Base-by-base conservation (phyloP, 192 early-diverging fungal genomes). In the Podila epigama region DNA sequence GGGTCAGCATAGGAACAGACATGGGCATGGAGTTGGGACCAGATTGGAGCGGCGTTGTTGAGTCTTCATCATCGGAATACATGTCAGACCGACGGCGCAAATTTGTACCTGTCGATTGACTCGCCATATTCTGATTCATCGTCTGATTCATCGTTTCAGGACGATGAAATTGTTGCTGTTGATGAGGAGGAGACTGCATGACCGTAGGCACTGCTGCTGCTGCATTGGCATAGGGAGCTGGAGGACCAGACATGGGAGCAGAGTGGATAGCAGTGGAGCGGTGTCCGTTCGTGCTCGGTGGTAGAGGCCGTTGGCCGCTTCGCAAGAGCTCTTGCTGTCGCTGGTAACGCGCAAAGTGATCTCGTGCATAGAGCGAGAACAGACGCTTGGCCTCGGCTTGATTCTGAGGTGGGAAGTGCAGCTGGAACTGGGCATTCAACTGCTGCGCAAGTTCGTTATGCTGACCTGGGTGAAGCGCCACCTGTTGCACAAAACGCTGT, bases 311-410 rank as follows among this genome's bases (percentile, higher is more conserved):
- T 16, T 48, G 25, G 27, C 58, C 65, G 13, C 42, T 68, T 12
- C 66, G 60, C 12, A 77, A 33, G 12, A 77, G 59, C 20, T 77
- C 66, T 20, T 77, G 73, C 39, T 77, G 60, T 59, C 73, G 54
- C 32, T 77, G 66, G 51, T 77, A 55, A 0, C 73, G 65, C 2
- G 73, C 66, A 60, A 77, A 77, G 48, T 62, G 56, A 16, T 77
- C 60, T 41, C 73, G 34, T 4, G 63, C 60, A 63, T 68, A 66
- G 33, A 77, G 54, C 18, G 66, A 77, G 20, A 77, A 77, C 5
- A 52, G 73, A 13, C 73, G 60, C 32, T 77, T 77, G 31, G 73
- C 73, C 44, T 77, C 73, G 12, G 65, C 65, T 50, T 68, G 73
- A 32, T 77, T 41, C 18, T 68, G 61, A 3, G 73, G 60, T 12